A percentile compares a stretch with the other conserved stretches of the same genome.
These are phyloP conservation scores for Aristolochia fimbriata DNA, from an alignment of 164 flowering plant species.

Conservation along the genomic window DNA sequence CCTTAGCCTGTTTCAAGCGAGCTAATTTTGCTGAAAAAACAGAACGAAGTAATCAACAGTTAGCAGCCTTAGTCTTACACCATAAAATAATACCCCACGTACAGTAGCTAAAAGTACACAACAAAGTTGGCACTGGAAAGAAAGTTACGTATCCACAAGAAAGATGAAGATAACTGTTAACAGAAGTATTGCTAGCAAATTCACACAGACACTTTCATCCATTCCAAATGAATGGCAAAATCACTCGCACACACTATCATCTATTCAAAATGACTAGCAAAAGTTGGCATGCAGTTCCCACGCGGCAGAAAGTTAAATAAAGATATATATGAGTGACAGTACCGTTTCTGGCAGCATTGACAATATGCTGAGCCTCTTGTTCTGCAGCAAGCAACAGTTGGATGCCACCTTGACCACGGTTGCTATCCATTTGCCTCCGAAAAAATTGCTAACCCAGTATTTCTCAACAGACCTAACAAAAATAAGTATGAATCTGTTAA, in stretches of 20 bases:
- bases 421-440: conserved; percentile 32
- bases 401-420: conserved; percentile 48
- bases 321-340: conserved; percentile 4
- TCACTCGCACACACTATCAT: no score
- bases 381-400: conserved; percentile 67
- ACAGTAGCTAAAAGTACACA: not conserved
- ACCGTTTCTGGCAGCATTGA: conserved; percentile 63
- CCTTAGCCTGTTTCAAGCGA: conserved; percentile 68
- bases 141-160: no score
- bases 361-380: conserved; percentile 71
- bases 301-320: not conserved
- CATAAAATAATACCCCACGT: not conserved
- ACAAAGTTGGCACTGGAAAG: no score
- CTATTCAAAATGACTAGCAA: no score
- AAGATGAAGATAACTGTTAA: no score
- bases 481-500: no score
- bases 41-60: not conserved
- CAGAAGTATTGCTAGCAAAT: no score
- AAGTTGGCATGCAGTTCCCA: no score
- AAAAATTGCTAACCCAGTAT: conserved; percentile 7
- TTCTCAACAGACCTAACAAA: conserved; percentile 3
- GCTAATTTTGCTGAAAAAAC: conserved; percentile 43
- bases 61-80: no score
- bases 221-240: no score
- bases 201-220: no score